Evolutionary conservation across 208 protist genomes (phyloP), one percentile per base, ranked within the genome.

Genomic region (Trypanosoma vivax): DNA sequence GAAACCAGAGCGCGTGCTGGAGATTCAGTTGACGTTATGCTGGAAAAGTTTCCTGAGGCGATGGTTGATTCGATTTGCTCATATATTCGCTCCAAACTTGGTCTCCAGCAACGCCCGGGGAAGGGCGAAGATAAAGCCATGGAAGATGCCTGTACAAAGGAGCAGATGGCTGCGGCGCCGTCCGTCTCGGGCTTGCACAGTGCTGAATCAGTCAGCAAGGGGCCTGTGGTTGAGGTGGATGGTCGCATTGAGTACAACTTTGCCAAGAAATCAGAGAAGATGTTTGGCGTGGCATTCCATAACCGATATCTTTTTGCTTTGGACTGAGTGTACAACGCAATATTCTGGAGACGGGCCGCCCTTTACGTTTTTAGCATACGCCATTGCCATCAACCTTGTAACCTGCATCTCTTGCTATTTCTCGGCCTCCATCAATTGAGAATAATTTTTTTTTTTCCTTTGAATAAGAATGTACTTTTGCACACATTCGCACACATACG

Each of bases 291-390:
- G 11, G 66, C 73, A 10, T 83, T 95, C 57, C 76, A 90, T 46
- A 95, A 95, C 62, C 82, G 89, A 5, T 95, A 92, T 58, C 60
- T 95, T 14, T 95, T 95, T 60, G 75, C 83, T 31, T 54, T 95
- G 5, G 89, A 95, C 52, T 63, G 42, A 63, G 13, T 45, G 29
- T 16, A 21, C 10, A 18, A 33, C 14, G 3, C 34, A 37, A 19
- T 2, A 30, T 53, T 60, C 19, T 52, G 53, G 31, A 54, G 33
- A 24, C 2, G 21, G 35, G 9, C 24, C 16, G 25, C 1, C 33
- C 9, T 39, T 23, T 43, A 34, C 18, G 45, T 52, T 38, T 21
- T 25, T 45, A 21, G 7, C n/a, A 18, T 16, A 45, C 16, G 40
- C 7, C 47, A 51, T 16, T 14, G 14, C 24, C 14, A 47, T 7